Base-by-base conservation (phyloP, 2,329 filamentous ascomycete genomes). In the Aureobasidium lini region DNA sequence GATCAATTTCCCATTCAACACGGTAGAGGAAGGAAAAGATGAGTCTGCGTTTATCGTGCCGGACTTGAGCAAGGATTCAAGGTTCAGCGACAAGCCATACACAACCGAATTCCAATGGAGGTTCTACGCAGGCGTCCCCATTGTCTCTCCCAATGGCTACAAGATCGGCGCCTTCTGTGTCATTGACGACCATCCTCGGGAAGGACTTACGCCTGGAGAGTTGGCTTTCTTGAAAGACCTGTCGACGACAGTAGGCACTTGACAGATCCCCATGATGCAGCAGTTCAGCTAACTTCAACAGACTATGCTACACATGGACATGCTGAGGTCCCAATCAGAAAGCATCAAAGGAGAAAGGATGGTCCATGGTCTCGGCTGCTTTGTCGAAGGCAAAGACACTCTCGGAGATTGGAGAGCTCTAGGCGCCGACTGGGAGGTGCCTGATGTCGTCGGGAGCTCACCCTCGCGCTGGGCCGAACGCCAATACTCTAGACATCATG, bases 121-220 rank as follows among this genome's bases (percentile, higher is more conserved):
- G 8, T 71, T 69, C 56, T 73, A 72, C 49, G 65, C 64, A n/a
- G 71, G 71, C 3, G 69, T 72, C 7, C 70, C 71, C 5, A 64
- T 73, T 29, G 58, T 64, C 15, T 68, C 70, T 2, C 65, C 65
- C 9, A 65, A 66, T 37, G 71, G 71, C n/a, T 63, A 68, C 16
- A 64, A 66, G 28, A 72, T 73, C 32, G 71, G 71, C 4, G 66
- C 66, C 2, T 62, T 67, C 5, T 71, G 68, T 40, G 67, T 68
- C 9, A 23, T 61, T 23, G 70, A 73, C 49, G 63, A 66, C 13
- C 62, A 60, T 43, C 49, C 65, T 1, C 64, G 68, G 15, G 36
- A 62, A 37, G 62, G 62, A 1, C 54, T 71, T 13, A 63, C 60
- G 3, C 49, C 59, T 2, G 57, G 59, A 1, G 61, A 68, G 18